Evolutionary conservation across 345 rosid species (phyloP).

Genomic region (Hibiscus trionum): DNA sequence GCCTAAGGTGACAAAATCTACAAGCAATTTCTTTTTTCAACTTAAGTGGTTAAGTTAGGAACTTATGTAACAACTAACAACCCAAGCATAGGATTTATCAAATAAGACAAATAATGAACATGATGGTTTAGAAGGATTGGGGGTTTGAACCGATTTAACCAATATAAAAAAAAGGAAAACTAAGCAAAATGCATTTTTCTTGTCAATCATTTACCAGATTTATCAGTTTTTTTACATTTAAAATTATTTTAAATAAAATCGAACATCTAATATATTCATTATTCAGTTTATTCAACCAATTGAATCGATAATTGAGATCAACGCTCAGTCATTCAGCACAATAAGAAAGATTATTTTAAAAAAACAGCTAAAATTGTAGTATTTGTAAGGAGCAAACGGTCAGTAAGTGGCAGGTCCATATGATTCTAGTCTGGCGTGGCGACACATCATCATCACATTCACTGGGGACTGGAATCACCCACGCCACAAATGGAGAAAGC

Average conservation of each 20-base stretch:
- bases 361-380: background rate
- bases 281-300: too few relatives aligned
- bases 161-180: too few relatives aligned
- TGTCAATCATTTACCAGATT: background rate
- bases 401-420: background rate
- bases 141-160: too few relatives aligned
- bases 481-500: conserved; percentile 6
- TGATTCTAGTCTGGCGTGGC: conserved; percentile 28
- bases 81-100: background rate
- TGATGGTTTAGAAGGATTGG: too few relatives aligned
- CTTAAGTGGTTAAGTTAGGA: background rate
- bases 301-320: background rate
- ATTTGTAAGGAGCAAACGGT: background rate
- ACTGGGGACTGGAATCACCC: background rate
- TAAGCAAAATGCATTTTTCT: too few relatives aligned
- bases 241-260: background rate
- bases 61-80: background rate
- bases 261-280: too few relatives aligned
- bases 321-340: background rate
- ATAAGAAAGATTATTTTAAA: conserved; percentile 4
- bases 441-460: conserved; percentile 35
- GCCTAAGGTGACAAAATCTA: background rate
- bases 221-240: background rate
- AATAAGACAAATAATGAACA: background rate
- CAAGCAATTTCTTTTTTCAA: background rate